Evolutionary conservation across 305 asterid species (phyloP).

Genomic region (Fraxinus ornus): DNA sequence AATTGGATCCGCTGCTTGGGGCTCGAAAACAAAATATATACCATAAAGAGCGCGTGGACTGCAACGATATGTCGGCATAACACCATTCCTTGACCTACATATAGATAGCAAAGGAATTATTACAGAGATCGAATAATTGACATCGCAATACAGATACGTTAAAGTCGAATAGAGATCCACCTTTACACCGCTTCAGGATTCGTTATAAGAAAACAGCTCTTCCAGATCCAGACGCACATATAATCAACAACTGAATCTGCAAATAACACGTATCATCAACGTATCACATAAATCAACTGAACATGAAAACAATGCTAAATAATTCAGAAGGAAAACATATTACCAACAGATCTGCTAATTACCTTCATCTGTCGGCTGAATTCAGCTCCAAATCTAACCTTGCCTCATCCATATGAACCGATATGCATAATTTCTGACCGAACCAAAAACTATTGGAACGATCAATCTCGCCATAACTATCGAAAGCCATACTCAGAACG

Average conservation of each 20-base stretch:
- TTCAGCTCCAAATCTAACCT: background rate
- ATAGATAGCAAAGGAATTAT: background rate
- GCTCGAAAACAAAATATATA: background rate
- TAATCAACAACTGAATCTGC: background rate
- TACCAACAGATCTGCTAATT: background rate
- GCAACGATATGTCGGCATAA: background rate
- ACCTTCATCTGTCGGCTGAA: background rate
- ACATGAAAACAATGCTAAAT: background rate
- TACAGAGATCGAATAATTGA: background rate
- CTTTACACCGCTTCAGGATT: background rate
- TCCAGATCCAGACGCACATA: background rate
- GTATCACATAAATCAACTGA: background rate
- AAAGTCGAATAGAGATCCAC: background rate
- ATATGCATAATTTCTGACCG: background rate
- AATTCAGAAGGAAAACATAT: background rate
- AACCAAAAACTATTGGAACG: background rate
- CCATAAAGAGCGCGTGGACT: background rate
- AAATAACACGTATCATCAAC: background rate
- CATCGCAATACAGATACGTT: background rate
- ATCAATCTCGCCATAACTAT: background rate
- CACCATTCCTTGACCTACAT: background rate
- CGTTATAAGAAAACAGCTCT: background rate
- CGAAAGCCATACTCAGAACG: conserved; percentile 33
- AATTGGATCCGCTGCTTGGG: background rate
- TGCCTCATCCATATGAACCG: background rate